phyloP scores from a whole-genome alignment of 1,284 basidiomycete genomes.

The Mycena sp. region DNA sequence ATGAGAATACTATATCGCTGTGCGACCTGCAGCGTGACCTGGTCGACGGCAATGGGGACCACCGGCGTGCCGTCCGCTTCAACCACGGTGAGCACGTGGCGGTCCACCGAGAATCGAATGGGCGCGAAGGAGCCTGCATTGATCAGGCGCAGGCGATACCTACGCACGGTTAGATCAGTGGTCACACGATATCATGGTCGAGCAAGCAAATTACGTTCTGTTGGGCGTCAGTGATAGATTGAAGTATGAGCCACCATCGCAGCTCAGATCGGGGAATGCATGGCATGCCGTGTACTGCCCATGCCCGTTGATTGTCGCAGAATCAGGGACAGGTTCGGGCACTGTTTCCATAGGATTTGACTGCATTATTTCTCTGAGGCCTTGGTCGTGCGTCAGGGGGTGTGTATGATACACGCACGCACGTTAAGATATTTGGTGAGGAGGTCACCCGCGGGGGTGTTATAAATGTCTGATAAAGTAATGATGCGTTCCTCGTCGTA shows the following conservation, averaged over 20 bases:
- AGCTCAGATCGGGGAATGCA: too few relatives aligned
- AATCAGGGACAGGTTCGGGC: constrained; percentile 51
- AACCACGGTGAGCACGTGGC: constrained; percentile 54
- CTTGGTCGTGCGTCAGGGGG: too few relatives aligned
- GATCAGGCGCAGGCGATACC: constrained; percentile 62
- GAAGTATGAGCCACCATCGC: too few relatives aligned
- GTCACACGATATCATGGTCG: too few relatives aligned
- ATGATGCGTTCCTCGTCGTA: constrained; percentile 47
- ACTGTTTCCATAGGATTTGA: constrained; percentile 34
- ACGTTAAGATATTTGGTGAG: constrained; percentile 32
- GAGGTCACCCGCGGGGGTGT: constrained; percentile 30
- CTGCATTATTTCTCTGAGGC: too few relatives aligned
- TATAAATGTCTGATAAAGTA: constrained; percentile 50
- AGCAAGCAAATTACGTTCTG: too few relatives aligned
- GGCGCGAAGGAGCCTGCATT: constrained; percentile 57
- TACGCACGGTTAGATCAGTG: too few relatives aligned
- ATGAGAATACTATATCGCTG: constrained; percentile 60
- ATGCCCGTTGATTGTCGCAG: constrained; percentile 47
- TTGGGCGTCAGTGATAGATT: too few relatives aligned
- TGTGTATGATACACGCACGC: constrained; percentile 23
- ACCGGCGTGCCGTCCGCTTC: constrained; percentile 58
- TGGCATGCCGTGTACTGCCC: too few relatives aligned
- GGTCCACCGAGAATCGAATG: constrained; percentile 54
- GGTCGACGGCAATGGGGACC: constrained; percentile 46
- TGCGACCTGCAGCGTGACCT: constrained; percentile 51